Evolutionary conservation across 106 monocot genomes (phyloP).

Genomic region (Ottelia alismoides): DNA sequence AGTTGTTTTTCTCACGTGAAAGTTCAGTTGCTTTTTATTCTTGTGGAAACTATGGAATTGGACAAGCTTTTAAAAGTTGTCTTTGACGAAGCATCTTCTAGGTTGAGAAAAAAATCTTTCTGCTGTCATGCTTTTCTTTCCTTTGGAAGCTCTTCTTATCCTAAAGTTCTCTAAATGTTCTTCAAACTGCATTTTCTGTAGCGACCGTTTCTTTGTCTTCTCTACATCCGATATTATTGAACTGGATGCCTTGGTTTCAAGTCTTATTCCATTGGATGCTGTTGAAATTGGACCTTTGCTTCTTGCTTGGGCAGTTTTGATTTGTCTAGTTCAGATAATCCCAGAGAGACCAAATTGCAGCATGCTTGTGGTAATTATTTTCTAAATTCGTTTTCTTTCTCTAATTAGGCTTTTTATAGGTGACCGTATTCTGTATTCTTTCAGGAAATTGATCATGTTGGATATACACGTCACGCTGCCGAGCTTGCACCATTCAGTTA

Average conservation of each 20-base stretch:
- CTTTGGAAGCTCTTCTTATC: conserved; percentile 4
- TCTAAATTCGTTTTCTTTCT: not conserved
- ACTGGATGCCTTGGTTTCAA: conserved; percentile 72
- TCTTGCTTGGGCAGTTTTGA: conserved; percentile 88
- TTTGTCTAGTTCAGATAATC: conserved; percentile 62
- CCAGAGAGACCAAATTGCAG: conserved; percentile 30
- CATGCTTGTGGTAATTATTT: conserved; percentile 23
- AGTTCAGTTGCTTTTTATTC: conserved; percentile 69
- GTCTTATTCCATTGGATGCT: conserved; percentile 25
- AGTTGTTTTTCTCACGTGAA: conserved; percentile 49
- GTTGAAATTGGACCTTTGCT: conserved; percentile 64
- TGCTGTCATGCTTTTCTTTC: not conserved
- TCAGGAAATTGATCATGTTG: conserved; percentile 79
- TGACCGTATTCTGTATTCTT: conserved; percentile 5
- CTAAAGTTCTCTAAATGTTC: too few species aligned
- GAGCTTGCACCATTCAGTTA: conserved; percentile 33
- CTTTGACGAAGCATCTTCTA: conserved; percentile 73
- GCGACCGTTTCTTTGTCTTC: conserved; percentile 35
- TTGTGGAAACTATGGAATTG: conserved; percentile 81
- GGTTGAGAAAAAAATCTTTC: too few species aligned
- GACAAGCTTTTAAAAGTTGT: conserved; percentile 76
- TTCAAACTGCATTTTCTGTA: too few species aligned
- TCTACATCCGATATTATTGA: conserved; percentile 60
- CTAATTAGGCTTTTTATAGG: not conserved
- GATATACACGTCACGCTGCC: conserved; percentile 68